These are phyloP conservation scores for Pyricularia pennisetigena DNA, from an alignment of 2,329 filamentous ascomycete genomes.

Conservation along the genomic window DNA sequence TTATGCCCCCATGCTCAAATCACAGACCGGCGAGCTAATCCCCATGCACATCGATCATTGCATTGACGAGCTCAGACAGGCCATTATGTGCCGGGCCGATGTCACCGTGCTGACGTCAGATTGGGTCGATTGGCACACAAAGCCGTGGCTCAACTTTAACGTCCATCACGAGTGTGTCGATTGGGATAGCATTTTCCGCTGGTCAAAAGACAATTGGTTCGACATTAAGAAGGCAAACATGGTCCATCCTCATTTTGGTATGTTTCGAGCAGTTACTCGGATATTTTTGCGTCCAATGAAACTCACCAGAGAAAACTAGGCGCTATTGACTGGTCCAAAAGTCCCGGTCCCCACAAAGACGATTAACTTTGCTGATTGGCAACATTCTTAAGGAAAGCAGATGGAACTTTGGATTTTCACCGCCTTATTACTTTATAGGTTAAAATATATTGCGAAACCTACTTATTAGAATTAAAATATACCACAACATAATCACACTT, in stretches of 20 bases:
- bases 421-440: too few species aligned
- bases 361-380: background rate
- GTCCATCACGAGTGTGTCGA: background rate
- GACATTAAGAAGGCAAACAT: background rate
- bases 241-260: background rate
- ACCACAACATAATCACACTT: too few species aligned
- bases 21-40: background rate
- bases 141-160: background rate
- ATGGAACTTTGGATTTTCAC: too few species aligned
- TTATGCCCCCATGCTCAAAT: background rate
- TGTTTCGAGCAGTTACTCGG: background rate
- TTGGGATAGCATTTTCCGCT: background rate
- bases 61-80: background rate
- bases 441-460: too few species aligned
- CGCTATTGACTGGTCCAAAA: background rate
- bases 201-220: background rate
- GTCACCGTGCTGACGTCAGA: background rate
- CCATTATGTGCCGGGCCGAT: background rate
- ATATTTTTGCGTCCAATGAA: background rate
- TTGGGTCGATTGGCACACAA: background rate
- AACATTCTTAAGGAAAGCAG: too few species aligned
- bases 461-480: too few species aligned
- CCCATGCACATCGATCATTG: background rate
- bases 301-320: background rate
- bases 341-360: background rate